Evolutionary conservation across 306 rosid genomes (phyloP).

Genomic region (Sechiopsis laciniata): DNA sequence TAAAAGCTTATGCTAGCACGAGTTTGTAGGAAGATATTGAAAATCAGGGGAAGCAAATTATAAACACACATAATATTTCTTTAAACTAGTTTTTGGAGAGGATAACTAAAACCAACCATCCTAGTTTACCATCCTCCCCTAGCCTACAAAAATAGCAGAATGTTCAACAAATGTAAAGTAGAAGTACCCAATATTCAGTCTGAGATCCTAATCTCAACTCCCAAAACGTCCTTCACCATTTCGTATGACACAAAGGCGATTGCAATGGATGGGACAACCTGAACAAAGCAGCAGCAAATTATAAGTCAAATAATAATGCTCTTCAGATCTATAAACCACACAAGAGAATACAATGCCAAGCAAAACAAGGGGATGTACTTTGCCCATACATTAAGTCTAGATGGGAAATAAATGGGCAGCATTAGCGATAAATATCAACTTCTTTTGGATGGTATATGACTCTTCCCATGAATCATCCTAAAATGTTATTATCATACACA

Average conservation of each 20-base stretch:
- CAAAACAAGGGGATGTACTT: neutral
- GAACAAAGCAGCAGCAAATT: conserved; percentile 34
- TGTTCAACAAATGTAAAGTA: conserved; percentile 17
- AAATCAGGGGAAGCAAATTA: conserved; percentile 48
- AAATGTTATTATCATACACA: too few species aligned
- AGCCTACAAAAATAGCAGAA: conserved; percentile 61
- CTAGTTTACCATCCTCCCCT: conserved; percentile 55
- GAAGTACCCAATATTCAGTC: conserved; percentile 43
- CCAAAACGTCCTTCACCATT: conserved; percentile 89
- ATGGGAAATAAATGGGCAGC: neutral
- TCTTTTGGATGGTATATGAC: too few species aligned
- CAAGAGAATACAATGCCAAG: neutral
- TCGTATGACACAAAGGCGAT: conserved; percentile 87
- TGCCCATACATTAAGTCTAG: neutral
- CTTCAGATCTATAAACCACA: too few species aligned
- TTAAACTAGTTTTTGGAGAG: conserved; percentile 43
- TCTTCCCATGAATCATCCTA: too few species aligned
- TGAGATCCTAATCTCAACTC: conserved; percentile 93
- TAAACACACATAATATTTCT: conserved; percentile 44
- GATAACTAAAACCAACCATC: conserved; percentile 15
- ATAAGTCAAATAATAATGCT: too few species aligned
- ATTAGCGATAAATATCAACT: neutral
- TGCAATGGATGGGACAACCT: conserved; percentile 98
- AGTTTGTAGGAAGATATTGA: conserved; percentile 18
- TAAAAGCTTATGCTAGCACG: conserved; percentile 35